Evolutionary conservation across 2,329 filamentous ascomycete species (phyloP).

Genomic region (Bipolaris victoriae): DNA sequence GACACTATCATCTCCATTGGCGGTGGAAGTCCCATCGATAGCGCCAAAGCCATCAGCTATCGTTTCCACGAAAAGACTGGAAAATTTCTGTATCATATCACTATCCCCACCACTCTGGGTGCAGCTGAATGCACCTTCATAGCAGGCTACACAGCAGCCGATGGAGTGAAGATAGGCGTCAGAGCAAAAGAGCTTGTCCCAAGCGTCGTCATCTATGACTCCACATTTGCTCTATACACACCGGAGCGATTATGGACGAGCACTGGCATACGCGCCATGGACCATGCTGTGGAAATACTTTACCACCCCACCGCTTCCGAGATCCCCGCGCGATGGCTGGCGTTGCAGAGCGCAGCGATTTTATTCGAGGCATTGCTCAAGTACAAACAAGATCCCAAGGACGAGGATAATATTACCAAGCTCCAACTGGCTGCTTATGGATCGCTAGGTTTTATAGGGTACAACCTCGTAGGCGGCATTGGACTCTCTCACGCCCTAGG

Average conservation of each 20-base stretch:
- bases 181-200: conserved; percentile 52
- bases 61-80: conserved; percentile 43
- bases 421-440: conserved; percentile 61
- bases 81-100: conserved; percentile 47
- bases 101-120: conserved; percentile 51
- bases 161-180: conserved; percentile 59
- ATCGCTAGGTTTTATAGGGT: conserved; percentile 57
- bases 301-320: conserved; percentile 61
- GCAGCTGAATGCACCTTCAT: conserved; percentile 62
- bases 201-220: conserved; percentile 61
- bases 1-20: conserved; percentile 64
- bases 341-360: conserved; percentile 53
- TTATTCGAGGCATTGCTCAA: conserved; percentile 58
- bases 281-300: conserved; percentile 62
- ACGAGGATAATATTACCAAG: conserved; percentile 58
- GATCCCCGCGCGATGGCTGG: conserved; percentile 57
- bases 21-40: conserved; percentile 62
- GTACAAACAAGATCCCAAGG: conserved; percentile 54
- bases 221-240: conserved; percentile 58
- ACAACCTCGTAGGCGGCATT: conserved; percentile 58
- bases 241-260: conserved; percentile 58
- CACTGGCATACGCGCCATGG: conserved; percentile 61
- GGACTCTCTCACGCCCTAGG: conserved; percentile 57
- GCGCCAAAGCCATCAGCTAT: conserved; percentile 48
- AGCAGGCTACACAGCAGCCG: conserved; percentile 58